phyloP scores from a whole-genome alignment of 495 filamentous ascomycete species.

The Cairneyella variabilis region DNA sequence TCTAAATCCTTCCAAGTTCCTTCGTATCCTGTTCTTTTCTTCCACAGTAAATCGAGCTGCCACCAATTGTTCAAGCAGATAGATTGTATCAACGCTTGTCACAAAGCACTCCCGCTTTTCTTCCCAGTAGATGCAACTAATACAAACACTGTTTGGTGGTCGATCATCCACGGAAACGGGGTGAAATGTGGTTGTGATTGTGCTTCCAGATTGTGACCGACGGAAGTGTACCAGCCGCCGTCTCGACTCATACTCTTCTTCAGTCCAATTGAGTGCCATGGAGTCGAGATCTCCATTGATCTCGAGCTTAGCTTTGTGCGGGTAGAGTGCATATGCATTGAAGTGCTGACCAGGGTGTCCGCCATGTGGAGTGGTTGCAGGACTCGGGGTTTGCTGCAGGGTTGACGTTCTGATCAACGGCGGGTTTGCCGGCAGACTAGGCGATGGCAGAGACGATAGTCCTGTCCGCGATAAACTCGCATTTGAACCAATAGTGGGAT shows the following conservation, averaged over 20 bases:
- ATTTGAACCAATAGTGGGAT: constrained; percentile 35
- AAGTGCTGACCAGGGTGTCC: constrained; percentile 43
- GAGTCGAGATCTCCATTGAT: constrained; percentile 77
- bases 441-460: constrained; percentile 29
- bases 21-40: constrained; percentile 95
- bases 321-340: constrained; percentile 80
- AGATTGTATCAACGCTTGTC: constrained; percentile 95
- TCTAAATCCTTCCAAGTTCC: constrained; percentile 89
- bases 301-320: constrained; percentile 80
- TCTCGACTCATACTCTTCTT: constrained; percentile 71
- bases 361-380: constrained; percentile 39
- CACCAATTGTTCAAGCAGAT: constrained; percentile 83
- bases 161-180: constrained; percentile 66
- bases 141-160: constrained; percentile 71
- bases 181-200: constrained; percentile 68
- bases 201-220: constrained; percentile 71
- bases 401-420: constrained; percentile 83
- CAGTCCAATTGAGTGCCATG: constrained; percentile 77
- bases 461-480: constrained; percentile 38
- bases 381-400: constrained; percentile 52
- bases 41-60: constrained; percentile 80
- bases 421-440: constrained; percentile 43
- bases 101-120: constrained; percentile 86
- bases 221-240: constrained; percentile 83
- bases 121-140: constrained; percentile 92